A percentile compares a stretch with the other conserved stretches of the same genome.
Evolutionary conservation across 805 yeast genomes (phyloP).

Genomic region (Lipomyces spencermartinsiae): DNA sequence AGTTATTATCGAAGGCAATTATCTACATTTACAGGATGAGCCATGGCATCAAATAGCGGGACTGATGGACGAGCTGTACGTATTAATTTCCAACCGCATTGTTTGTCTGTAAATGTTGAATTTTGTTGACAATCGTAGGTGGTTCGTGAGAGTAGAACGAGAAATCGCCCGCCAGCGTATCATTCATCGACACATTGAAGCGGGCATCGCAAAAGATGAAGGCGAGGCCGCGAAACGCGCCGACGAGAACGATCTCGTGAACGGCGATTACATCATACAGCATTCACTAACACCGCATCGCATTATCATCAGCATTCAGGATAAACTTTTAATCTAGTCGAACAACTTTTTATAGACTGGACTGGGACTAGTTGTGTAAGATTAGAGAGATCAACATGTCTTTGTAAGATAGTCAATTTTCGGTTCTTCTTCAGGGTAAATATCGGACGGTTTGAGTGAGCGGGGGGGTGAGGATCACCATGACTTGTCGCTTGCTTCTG

Average conservation of each 20-base stretch:
- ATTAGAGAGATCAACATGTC: background rate
- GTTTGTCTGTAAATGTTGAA: background rate
- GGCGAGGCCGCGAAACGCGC: constrained; percentile 49
- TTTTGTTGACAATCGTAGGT: constrained; percentile 30
- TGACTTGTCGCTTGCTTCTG: background rate
- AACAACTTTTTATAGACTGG: background rate
- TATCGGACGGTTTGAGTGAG: background rate
- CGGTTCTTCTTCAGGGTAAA: background rate
- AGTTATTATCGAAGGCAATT: constrained; percentile 77
- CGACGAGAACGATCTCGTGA: constrained; percentile 62
- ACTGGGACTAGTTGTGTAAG: background rate
- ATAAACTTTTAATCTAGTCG: background rate
- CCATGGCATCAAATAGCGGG: constrained; percentile 62
- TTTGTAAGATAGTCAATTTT: background rate
- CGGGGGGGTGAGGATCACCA: no score
- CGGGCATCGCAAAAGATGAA: constrained; percentile 48
- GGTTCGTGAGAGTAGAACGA: constrained; percentile 57
- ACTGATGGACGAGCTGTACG: constrained; percentile 47
- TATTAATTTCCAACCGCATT: background rate
- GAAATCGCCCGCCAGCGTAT: constrained; percentile 51
- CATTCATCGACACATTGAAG: constrained; percentile 52
- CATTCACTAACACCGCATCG: constrained; percentile 41
- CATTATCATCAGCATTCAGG: constrained; percentile 27
- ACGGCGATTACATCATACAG: constrained; percentile 56
- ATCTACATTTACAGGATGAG: constrained; percentile 62